A percentile compares a stretch with the other conserved stretches of the same genome.
Evolutionary conservation across 2,329 filamentous ascomycete genomes (phyloP).

Genomic region (Phaeosphaeriaceae sp.): DNA sequence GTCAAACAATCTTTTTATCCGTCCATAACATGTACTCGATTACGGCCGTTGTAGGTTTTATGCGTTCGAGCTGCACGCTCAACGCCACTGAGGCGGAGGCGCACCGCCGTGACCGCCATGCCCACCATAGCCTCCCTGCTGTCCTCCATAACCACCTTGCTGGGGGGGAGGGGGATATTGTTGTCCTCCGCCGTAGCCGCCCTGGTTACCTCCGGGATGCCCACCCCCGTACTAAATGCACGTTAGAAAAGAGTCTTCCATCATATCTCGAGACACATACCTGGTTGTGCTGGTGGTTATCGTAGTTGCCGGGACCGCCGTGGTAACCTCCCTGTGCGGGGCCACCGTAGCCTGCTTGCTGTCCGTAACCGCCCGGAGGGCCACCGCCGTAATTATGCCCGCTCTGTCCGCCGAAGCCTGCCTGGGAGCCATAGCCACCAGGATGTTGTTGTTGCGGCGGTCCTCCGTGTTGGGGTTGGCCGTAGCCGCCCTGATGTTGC

Average conservation of each 20-base stretch:
- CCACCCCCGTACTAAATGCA: slow-evolving; percentile 18
- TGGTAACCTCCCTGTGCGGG: slow-evolving; percentile 34
- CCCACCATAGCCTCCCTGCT: slow-evolving; percentile 7
- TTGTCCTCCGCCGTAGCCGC: slow-evolving; percentile 20
- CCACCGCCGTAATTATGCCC: slow-evolving; percentile 21
- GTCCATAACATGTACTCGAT: neutral
- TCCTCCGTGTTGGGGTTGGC: slow-evolving; percentile 20
- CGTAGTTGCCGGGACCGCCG: slow-evolving; percentile 38
- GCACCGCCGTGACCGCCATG: slow-evolving; percentile 8
- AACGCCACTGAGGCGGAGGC: slow-evolving; percentile 36
- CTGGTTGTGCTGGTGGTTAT: slow-evolving; percentile 42
- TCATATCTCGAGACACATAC: neutral
- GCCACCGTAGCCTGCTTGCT: slow-evolving; percentile 44
- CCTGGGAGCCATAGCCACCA: slow-evolving; percentile 29
- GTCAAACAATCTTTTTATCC: slow-evolving; percentile 3
- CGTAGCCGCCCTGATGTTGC: slow-evolving; percentile 24
- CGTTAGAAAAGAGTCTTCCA: neutral
- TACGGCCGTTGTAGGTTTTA: neutral
- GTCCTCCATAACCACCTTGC: slow-evolving; percentile 19
- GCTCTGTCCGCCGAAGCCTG: slow-evolving; percentile 33
- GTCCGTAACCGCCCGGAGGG: slow-evolving; percentile 30
- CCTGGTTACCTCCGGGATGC: slow-evolving; percentile 17
- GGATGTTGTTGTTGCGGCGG: slow-evolving; percentile 14
- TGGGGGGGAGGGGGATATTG: slow-evolving; percentile 29
- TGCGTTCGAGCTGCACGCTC: neutral